Evolutionary conservation across 495 filamentous ascomycete genomes (phyloP), one percentile per base, ranked within the genome.

Genomic region (Tricharina praecox): DNA sequence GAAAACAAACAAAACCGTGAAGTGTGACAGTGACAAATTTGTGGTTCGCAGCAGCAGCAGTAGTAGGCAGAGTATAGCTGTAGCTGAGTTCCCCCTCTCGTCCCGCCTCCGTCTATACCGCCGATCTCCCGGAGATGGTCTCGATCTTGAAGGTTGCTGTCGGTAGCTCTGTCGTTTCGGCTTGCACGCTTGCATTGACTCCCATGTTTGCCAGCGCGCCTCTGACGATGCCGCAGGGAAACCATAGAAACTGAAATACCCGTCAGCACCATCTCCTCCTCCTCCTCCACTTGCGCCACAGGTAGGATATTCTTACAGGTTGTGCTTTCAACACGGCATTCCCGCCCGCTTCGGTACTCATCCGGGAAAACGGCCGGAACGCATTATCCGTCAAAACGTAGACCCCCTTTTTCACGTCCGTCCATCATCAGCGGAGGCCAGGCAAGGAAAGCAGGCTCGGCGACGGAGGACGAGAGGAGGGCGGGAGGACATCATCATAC

Each of bases 71-170:
- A n/a, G n/a, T n/a, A 18, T 18, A 37, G 4, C 8, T 37, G 34
- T 4, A 15, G 28, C 13, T 32, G 13, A 7, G 13, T 7, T 32
- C 28, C 13, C 28, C 7, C 28, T 32, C 28, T 32, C 7, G 7
- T 7, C 7, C 13, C 28, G 28, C 28, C 28, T 13, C 13, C 28
- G 18, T 4, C 34, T 41, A 45, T 48, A 63, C n/a, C 49, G 51
- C 54, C 50, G 46, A 54, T 47, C 18, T 43, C 2, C 3, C 10
- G 1, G 58, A 59, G 19, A 78, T 65, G 8, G 82, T 92, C 70
- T 93, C 93, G 66, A 97, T 94, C 66, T 97, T 92, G 65, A 97
- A 97, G 1, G 82, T 85, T 38, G 88, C 90, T 3, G 72, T 73
- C 5, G 90, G 92, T 26, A 96, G 67, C 64, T 88, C 88, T 18